These are phyloP conservation scores for Cryphonectria parasitica DNA, from an alignment of 2,329 filamentous ascomycete species.

Conservation along the genomic window DNA sequence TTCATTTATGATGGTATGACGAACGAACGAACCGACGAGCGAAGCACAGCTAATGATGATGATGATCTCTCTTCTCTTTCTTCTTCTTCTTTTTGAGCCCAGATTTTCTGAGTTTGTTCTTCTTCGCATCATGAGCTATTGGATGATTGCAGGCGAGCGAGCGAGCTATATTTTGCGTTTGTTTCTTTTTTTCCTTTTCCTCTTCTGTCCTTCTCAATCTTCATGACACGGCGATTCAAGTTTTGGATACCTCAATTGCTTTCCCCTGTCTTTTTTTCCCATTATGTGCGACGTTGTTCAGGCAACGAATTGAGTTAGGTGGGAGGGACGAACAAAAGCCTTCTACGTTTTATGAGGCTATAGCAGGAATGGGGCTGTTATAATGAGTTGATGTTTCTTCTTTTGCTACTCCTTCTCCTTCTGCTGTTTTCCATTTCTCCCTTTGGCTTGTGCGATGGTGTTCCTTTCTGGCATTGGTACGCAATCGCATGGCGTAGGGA, in stretches of 20 bases:
- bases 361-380: slow-evolving; percentile 9
- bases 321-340: slow-evolving; percentile 15
- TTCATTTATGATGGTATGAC: slow-evolving; percentile 19
- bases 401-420: not conserved
- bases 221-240: slow-evolving; percentile 12
- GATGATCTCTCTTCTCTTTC: not conserved
- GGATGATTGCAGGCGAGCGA: slow-evolving; percentile 4
- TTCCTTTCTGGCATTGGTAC: slow-evolving; percentile 9
- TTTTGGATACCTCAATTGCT: not conserved
- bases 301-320: slow-evolving; percentile 5
- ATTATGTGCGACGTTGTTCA: not conserved
- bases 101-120: too few species aligned
- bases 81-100: not conserved
- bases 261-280: not conserved
- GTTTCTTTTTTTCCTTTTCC: not conserved
- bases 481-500: slow-evolving; percentile 11
- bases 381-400: not conserved
- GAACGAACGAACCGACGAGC: not conserved
- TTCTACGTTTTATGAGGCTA: slow-evolving; percentile 13
- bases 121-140: slow-evolving; percentile 16
- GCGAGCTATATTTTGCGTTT: slow-evolving; percentile 5
- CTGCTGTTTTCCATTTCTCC: not conserved
- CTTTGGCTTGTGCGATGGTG: slow-evolving; percentile 17
- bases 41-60: slow-evolving; percentile 8
- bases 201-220: not conserved